These are phyloP conservation scores for Hypoxylon trugodes DNA, from an alignment of 495 filamentous ascomycete species.

Conservation along the genomic window DNA sequence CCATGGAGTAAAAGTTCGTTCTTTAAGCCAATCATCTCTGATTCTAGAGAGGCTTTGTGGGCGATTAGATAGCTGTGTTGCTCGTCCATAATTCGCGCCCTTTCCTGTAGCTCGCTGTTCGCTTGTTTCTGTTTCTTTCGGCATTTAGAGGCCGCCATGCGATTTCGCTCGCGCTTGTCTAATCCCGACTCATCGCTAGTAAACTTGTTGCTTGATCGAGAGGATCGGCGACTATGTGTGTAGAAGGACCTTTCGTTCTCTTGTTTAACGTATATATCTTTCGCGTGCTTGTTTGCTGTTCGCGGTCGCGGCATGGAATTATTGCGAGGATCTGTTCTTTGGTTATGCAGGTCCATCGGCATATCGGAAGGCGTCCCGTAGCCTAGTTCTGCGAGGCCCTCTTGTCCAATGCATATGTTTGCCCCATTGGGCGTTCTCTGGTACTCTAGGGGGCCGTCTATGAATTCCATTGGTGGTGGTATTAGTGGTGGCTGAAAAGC, in stretches of 20 bases:
- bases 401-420: not conserved
- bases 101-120: slow-evolving; percentile 26
- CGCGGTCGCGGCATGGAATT: not conserved
- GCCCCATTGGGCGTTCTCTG: not conserved
- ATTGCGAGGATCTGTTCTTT: not conserved
- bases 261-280: not conserved
- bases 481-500: slow-evolving; percentile 2
- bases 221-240: slow-evolving; percentile 22
- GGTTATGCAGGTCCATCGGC: slow-evolving; percentile 1
- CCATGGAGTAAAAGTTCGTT: slow-evolving; percentile 32
- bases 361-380: not conserved
- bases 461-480: slow-evolving; percentile 10
- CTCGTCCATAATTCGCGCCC: slow-evolving; percentile 18
- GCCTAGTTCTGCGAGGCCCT: not conserved
- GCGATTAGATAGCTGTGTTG: slow-evolving; percentile 25
- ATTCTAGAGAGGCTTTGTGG: slow-evolving; percentile 24
- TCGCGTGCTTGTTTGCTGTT: not conserved
- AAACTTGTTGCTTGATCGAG: slow-evolving; percentile 24
- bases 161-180: slow-evolving; percentile 37
- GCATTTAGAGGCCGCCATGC: slow-evolving; percentile 39
- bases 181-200: slow-evolving; percentile 33
- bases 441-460: slow-evolving; percentile 6
- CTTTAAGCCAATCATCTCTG: slow-evolving; percentile 35
- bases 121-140: slow-evolving; percentile 37
- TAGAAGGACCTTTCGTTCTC: not conserved